Evolutionary conservation across 176 grass and related monocot species (phyloP).

Genomic region (Elymus sibiricus): DNA sequence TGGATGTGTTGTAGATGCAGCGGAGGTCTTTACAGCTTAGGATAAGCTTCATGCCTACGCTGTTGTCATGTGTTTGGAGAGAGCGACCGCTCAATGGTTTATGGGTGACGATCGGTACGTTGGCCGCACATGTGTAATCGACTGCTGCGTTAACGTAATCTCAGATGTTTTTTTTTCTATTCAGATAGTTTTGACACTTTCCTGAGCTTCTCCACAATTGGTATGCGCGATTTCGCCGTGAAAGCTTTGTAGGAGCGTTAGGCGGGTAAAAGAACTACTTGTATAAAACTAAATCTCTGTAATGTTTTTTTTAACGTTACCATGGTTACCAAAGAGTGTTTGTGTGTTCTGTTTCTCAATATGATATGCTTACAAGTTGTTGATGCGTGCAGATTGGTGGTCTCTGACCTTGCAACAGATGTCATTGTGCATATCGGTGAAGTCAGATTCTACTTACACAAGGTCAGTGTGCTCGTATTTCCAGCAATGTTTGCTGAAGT

Average conservation of each 20-base stretch:
- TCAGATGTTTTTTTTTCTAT: background rate
- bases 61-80: slow-evolving; percentile 30
- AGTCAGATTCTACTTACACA: slow-evolving; percentile 88
- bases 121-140: background rate
- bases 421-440: slow-evolving; percentile 59
- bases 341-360: background rate
- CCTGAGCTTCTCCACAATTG: background rate
- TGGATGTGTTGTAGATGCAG: background rate
- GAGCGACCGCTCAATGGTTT: slow-evolving; percentile 7
- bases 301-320: background rate
- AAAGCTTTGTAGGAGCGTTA: background rate
- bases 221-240: background rate
- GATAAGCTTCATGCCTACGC: slow-evolving; percentile 16
- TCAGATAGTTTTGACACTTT: background rate
- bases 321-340: background rate
- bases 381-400: slow-evolving; percentile 60
- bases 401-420: slow-evolving; percentile 91
- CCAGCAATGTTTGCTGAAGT: background rate
- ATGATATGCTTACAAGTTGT: slow-evolving; percentile 20
- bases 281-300: background rate
- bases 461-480: slow-evolving; percentile 46
- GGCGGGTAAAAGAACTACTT: background rate
- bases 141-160: background rate
- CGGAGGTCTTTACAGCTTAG: slow-evolving; percentile 15
- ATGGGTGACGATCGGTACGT: background rate